These are phyloP conservation scores for Hirschfeldia incana DNA, from an alignment of 345 rosid genomes.

Conservation along the genomic window DNA sequence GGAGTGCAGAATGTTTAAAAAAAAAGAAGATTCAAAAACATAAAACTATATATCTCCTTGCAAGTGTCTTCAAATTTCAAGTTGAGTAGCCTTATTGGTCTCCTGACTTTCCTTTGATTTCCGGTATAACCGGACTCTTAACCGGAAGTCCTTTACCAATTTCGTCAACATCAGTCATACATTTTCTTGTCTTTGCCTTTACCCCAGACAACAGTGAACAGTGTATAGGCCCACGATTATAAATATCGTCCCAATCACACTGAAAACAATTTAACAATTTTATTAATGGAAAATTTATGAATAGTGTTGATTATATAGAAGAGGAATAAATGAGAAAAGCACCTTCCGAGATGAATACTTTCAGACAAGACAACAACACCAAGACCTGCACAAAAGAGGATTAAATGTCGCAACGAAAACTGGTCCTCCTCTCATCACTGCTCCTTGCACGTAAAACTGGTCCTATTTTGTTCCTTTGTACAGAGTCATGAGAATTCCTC, in stretches of 20 bases:
- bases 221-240: conserved; percentile 80
- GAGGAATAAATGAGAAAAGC: conserved; percentile 3
- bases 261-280: conserved; percentile 32
- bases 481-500: conserved; percentile 94
- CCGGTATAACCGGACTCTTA: conserved; percentile 32
- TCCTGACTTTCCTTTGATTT: conserved; percentile 12
- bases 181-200: conserved; percentile 69
- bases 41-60: background rate
- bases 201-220: conserved; percentile 87
- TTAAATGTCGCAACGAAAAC: conserved; percentile 82
- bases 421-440: conserved; percentile 74
- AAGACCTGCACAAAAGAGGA: conserved; percentile 73
- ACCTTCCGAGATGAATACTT: conserved; percentile 86
- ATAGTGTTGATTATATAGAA: background rate
- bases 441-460: conserved; percentile 84
- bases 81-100: conserved; percentile 19
- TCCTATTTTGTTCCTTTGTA: no score
- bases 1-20: background rate
- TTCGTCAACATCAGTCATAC: conserved; percentile 26
- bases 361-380: conserved; percentile 70
- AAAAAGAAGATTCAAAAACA: conserved; percentile 4
- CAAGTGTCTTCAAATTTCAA: conserved; percentile 18
- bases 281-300: background rate
- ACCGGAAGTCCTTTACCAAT: conserved; percentile 50
- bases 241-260: conserved; percentile 74